Evolutionary conservation across 2,329 filamentous ascomycete species (phyloP).

Genomic region (Calonectria pauciramosa): DNA sequence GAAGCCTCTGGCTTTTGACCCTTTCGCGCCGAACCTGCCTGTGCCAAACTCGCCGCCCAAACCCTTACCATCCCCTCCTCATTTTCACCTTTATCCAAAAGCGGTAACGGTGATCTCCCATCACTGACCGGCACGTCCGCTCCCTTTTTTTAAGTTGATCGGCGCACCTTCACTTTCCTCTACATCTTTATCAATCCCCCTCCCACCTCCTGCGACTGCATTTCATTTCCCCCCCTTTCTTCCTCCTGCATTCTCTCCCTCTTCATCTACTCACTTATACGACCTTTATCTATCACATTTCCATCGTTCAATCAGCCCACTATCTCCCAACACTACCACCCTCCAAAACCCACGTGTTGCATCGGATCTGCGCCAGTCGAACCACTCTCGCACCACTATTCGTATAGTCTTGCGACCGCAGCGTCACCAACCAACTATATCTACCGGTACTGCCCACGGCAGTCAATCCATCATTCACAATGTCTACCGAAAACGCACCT

Average conservation of each 20-base stretch:
- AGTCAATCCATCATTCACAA: conserved; percentile 39
- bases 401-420: conserved; percentile 39
- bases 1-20: conserved; percentile 24
- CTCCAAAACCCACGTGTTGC: conserved; percentile 44
- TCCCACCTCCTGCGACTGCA: conserved; percentile 21
- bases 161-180: conserved; percentile 36
- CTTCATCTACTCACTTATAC: neutral
- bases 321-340: conserved; percentile 34
- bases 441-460: conserved; percentile 36
- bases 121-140: conserved; percentile 37
- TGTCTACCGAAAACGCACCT: conserved; percentile 52
- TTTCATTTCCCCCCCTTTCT: conserved; percentile 19
- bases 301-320: conserved; percentile 37
- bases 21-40: conserved; percentile 37
- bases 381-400: conserved; percentile 46
- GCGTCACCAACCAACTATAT: conserved; percentile 44
- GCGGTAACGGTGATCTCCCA: conserved; percentile 46
- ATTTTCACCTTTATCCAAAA: conserved; percentile 39
- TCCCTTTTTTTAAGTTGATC: conserved; percentile 48
- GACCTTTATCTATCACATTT: conserved; percentile 15
- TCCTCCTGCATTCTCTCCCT: conserved; percentile 28
- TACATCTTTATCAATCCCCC: conserved; percentile 43
- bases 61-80: conserved; percentile 28
- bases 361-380: conserved; percentile 41
- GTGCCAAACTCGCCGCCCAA: conserved; percentile 32